Percentiles rank a stretch among this genome's conserved stretches.
These are phyloP conservation scores for Colletotrichum orbiculare DNA, from an alignment of 2,329 filamentous ascomycete genomes.

Conservation along the genomic window DNA sequence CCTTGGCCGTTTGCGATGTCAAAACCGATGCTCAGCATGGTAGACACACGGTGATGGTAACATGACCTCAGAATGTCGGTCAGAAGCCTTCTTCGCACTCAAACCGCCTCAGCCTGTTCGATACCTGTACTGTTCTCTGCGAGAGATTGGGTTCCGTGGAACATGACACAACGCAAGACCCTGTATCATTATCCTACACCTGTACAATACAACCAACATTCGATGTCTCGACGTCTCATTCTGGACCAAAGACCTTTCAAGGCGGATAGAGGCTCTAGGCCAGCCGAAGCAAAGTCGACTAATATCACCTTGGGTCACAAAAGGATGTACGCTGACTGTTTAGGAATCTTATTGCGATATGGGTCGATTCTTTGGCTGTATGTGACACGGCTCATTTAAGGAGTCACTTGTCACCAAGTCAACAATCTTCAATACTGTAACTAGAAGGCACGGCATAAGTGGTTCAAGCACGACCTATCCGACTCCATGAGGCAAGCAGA, in stretches of 20 bases:
- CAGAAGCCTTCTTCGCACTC: no score
- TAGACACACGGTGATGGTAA: neutral
- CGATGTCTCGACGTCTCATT: constrained; percentile 11
- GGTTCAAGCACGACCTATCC: no score
- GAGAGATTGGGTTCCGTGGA: neutral
- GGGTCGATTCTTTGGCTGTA: neutral
- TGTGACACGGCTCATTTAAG: neutral
- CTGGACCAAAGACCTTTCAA: no score
- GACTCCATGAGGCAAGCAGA: no score
- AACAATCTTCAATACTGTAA: neutral
- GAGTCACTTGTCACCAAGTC: neutral
- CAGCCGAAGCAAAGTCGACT: no score
- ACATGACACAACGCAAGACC: constrained; percentile 19
- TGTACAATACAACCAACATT: constrained; percentile 19
- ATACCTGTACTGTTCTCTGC: no score
- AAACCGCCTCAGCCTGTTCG: no score
- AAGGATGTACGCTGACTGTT: no score
- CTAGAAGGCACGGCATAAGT: no score
- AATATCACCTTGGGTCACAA: no score
- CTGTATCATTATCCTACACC: constrained; percentile 23
- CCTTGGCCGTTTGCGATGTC: neutral
- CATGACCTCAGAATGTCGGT: no score
- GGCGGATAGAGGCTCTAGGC: no score
- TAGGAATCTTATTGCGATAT: neutral
- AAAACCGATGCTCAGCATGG: neutral